A percentile compares a stretch with the other conserved stretches of the same genome.
phyloP scores from a whole-genome alignment of 2,329 filamentous ascomycete genomes.

The Balansia obtecta region DNA sequence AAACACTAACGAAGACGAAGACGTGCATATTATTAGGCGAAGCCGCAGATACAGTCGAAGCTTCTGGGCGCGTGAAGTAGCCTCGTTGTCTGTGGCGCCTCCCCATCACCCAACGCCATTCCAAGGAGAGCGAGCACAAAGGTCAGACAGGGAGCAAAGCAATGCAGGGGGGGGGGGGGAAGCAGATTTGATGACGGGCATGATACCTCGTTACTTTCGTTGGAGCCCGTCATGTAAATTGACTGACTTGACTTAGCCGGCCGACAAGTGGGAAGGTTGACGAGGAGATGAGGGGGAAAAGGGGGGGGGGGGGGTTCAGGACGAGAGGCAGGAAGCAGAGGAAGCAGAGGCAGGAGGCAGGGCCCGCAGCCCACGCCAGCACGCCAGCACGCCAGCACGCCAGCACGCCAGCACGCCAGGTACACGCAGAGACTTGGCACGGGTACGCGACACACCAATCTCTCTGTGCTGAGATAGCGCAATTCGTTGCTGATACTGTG shows the following conservation, averaged over 20 bases:
- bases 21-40: too few species aligned
- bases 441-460: conserved; percentile 24
- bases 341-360: neutral
- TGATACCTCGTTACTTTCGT: too few species aligned
- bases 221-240: too few species aligned
- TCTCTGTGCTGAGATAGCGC: too few species aligned
- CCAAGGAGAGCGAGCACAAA: neutral
- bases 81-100: conserved; percentile 1
- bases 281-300: too few species aligned
- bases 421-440: conserved; percentile 23
- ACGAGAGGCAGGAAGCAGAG: too few species aligned
- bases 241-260: too few species aligned
- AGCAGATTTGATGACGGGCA: too few species aligned
- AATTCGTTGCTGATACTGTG: conserved; percentile 24
- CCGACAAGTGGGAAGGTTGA: too few species aligned
- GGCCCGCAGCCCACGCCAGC: neutral
- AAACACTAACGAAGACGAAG: neutral
- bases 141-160: neutral
- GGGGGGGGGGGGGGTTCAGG: too few species aligned
- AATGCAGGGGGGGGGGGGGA: too few species aligned
- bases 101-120: conserved; percentile 5
- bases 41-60: neutral
- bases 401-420: conserved; percentile 4
- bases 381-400: conserved; percentile 1
- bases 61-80: neutral